A percentile compares a stretch with the other conserved stretches of the same genome.
Conservation (phyloP, 2,329 filamentous ascomycete species). For the Aphanocladium album region DNA sequence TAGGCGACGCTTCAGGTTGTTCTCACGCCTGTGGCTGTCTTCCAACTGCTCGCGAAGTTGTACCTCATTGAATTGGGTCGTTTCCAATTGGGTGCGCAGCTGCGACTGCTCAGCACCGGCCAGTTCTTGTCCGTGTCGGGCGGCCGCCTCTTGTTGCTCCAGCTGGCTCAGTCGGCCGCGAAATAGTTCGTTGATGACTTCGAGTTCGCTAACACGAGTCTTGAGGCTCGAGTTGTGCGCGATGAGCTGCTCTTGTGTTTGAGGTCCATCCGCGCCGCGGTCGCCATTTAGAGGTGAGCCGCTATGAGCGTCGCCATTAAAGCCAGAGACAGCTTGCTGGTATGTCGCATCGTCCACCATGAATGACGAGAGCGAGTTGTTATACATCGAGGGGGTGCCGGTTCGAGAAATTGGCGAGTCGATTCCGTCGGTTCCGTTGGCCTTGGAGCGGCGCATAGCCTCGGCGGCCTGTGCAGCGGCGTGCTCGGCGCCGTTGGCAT, state of each 20-base stretch:
- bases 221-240: constrained; percentile 83
- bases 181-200: constrained; percentile 87
- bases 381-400: constrained; percentile 70
- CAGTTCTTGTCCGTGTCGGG: constrained; percentile 56
- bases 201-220: constrained; percentile 89
- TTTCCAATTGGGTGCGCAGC: constrained; percentile 52
- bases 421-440: constrained; percentile 68
- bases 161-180: constrained; percentile 71
- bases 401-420: constrained; percentile 77
- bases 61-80: constrained; percentile 33
- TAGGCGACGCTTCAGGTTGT: constrained; percentile 75
- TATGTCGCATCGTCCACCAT: constrained; percentile 65
- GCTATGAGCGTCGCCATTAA: constrained; percentile 48
- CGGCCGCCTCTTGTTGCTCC: constrained; percentile 68
- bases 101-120: constrained; percentile 51
- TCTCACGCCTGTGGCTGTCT: constrained; percentile 72
- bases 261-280: constrained; percentile 63
- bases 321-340: constrained; percentile 53
- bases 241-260: constrained; percentile 74
- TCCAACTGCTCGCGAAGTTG: constrained; percentile 62
- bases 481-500: constrained; percentile 56
- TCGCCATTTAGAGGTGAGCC: constrained; percentile 50
- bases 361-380: constrained; percentile 73
- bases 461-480: constrained; percentile 51
- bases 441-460: constrained; percentile 59